Percentiles rank a stretch among this genome's conserved stretches.
Conservation (phyloP, 2,329 filamentous ascomycete species). For the Drechmeria coniospora region DNA sequence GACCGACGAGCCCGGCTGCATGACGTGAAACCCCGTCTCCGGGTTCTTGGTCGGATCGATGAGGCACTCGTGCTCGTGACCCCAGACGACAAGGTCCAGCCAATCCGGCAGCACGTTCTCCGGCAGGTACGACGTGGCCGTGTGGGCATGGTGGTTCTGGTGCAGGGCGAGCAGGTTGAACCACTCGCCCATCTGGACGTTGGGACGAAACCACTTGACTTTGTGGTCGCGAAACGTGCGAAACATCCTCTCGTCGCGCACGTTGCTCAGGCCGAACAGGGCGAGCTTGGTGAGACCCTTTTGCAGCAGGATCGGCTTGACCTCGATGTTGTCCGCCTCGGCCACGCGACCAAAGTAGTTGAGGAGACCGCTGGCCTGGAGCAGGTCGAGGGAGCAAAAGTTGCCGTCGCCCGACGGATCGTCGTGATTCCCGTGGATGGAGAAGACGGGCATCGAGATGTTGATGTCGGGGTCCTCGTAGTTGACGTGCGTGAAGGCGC, state of each 20-base stretch:
- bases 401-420: constrained; percentile 95
- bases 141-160: constrained; percentile 89
- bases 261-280: constrained; percentile 87
- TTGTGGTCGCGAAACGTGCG: constrained; percentile 85
- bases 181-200: constrained; percentile 69
- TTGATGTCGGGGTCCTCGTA: constrained; percentile 98
- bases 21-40: constrained; percentile 84
- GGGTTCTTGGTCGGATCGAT: constrained; percentile 74
- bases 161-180: constrained; percentile 94
- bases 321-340: constrained; percentile 82
- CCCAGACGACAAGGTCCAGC: constrained; percentile 86
- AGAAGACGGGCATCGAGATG: constrained; percentile 91
- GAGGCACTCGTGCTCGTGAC: constrained; percentile 90
- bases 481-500: constrained; percentile 85
- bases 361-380: constrained; percentile 79
- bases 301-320: constrained; percentile 83
- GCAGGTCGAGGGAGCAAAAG: constrained; percentile 74
- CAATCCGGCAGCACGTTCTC: constrained; percentile 88
- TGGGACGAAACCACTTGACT: constrained; percentile 83
- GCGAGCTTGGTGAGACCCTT: constrained; percentile 89
- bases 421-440: constrained; percentile 96
- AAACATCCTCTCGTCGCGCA: constrained; percentile 87
- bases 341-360: constrained; percentile 93
- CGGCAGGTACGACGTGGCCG: constrained; percentile 82
- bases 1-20: constrained; percentile 93